Evolutionary conservation across 176 grass and related monocot species (phyloP).

Genomic region (Alopecurus myosuroides): DNA sequence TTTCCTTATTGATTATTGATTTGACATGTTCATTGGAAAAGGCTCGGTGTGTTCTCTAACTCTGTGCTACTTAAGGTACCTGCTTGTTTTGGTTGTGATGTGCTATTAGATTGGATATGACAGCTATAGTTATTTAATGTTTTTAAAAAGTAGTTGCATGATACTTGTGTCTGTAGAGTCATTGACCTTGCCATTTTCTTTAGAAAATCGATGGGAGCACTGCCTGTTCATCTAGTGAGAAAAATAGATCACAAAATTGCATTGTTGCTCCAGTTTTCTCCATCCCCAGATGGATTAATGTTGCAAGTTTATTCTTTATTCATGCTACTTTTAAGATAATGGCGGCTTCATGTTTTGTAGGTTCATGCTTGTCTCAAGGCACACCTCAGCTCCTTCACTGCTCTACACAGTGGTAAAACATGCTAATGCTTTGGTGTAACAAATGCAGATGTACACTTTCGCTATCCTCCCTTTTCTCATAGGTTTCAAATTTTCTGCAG

Average conservation of each 20-base stretch:
- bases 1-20: not conserved
- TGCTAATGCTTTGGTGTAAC: not conserved
- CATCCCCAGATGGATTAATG: not conserved
- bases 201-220: not conserved
- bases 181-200: not conserved
- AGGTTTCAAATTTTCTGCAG: constrained; percentile 27
- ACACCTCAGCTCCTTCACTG: constrained; percentile 37
- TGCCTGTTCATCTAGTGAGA: not conserved
- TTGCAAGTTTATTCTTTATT: not conserved
- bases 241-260: not conserved
- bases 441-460: not conserved
- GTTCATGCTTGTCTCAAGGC: constrained; percentile 83
- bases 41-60: not conserved
- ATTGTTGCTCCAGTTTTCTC: not conserved
- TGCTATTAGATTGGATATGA: not conserved
- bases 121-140: not conserved
- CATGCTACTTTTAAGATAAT: constrained; percentile 2
- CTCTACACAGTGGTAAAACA: constrained; percentile 82
- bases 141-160: not conserved
- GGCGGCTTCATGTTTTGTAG: constrained; percentile 35
- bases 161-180: not conserved
- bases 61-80: not conserved
- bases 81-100: not conserved
- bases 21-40: not conserved
- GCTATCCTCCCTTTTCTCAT: not conserved